Evolutionary conservation across 2,329 filamentous ascomycete genomes (phyloP), one percentile per base, ranked within the genome.

Genomic region (Gliomastix tumulicola): DNA sequence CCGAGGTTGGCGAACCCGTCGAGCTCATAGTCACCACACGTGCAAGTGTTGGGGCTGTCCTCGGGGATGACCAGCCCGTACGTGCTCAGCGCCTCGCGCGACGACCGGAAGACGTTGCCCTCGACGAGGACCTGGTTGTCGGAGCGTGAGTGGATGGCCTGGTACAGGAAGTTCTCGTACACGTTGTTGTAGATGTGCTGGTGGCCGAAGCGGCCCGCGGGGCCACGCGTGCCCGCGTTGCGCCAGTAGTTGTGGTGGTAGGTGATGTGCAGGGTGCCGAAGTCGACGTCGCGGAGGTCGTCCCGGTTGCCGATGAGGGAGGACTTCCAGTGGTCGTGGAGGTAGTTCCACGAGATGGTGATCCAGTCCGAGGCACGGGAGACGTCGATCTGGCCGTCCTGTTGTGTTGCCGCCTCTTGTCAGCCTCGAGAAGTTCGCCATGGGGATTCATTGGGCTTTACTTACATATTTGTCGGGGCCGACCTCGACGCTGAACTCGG

Each of bases 1-100:
- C 71, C 71, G 13, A 74, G 52, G 41, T 75, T 76, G 4, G 68
- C 70, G 47, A 59, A 76, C 0, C 71, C 71, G 43, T 75, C 71
- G 19, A 74, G 54, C 47, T 75, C 71, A 44, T 64, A 63, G 33
- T 76, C 72, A 2, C 71, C 71, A 10, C 69, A 70, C 2, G 63
- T 59, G 40, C 63, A 65, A 1, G 69, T 74, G 40, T 76, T 76
- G 0, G 71, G 71, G 30, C 65, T 69, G 41, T 75, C 71, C 32
- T 64, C 57, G 0, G 72, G 72, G n/a, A 76, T 68, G 2, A 75
- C 71, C 0, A 74, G 54, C 0, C 71, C 71, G 35, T 75, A 73
- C 1, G 71, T 74, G 44, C 62, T 70, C 16, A 74, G 49, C 0
- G 72, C 69, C 42, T 71, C 68, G 12, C 53, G 53, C 1, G 69